These are phyloP conservation scores for Lactuca sativa DNA, from an alignment of 129 eudicot species.

Conservation along the genomic window DNA sequence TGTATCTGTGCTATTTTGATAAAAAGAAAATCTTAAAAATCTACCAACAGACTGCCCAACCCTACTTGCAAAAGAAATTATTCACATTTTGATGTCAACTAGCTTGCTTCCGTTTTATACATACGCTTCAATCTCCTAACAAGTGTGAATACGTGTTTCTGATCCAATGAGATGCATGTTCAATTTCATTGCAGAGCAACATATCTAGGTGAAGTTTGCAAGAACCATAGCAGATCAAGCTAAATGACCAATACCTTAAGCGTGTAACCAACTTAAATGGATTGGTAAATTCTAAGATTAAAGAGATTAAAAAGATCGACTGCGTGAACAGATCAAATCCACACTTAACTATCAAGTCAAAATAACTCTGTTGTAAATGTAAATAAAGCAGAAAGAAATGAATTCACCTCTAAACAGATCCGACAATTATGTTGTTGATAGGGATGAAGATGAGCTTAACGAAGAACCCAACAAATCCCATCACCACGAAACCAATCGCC, in stretches of 20 bases:
- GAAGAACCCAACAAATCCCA: slow-evolving; percentile 97
- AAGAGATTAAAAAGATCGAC: not conserved
- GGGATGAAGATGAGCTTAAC: slow-evolving; percentile 97
- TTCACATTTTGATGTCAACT: too few species aligned
- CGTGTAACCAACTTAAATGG: not conserved
- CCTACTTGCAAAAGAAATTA: too few species aligned
- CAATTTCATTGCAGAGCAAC: not conserved
- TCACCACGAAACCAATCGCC: slow-evolving; percentile 94
- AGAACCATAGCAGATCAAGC: not conserved
- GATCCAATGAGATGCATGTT: not conserved
- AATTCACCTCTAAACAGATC: slow-evolving; percentile 61
- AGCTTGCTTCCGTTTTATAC: too few species aligned
- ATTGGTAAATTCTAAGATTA: slow-evolving; percentile 1
- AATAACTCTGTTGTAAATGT: not conserved
- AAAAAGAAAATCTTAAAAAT: not conserved
- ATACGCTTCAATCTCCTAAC: too few species aligned
- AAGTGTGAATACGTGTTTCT: not conserved
- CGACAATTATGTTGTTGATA: slow-evolving; percentile 93
- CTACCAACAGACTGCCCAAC: not conserved
- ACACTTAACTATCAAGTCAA: not conserved
- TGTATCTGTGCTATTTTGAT: not conserved
- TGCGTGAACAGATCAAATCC: slow-evolving; percentile 6
- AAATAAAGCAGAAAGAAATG: not conserved
- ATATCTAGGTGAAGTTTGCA: not conserved
- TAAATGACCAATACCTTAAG: not conserved